Base-by-base conservation (phyloP, 345 rosid species). In the Linum trigynum region DNA sequence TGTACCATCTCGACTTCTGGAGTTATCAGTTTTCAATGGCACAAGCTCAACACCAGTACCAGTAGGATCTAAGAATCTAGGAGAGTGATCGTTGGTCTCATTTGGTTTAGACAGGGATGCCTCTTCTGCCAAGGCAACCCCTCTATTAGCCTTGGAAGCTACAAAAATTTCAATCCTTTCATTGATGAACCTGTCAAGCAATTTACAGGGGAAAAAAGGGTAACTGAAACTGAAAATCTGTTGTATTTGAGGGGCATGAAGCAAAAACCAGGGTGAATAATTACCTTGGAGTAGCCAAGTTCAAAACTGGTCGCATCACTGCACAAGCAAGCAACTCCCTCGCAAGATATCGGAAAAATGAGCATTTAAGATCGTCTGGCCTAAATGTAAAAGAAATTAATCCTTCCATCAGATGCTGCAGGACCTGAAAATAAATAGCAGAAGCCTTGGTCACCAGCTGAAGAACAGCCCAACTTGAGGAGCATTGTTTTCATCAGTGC, bases 301-400 rank as follows among this genome's bases (percentile, higher is more conserved):
- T 95, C 70, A 95, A 39, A 67, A 95, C 85, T 39, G 97, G 99
- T 58, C 97, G 88, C 72, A 91, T 83, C 55, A 95, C 96, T 38
- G 95, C 88, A 82, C 96, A 91, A 50, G 97, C 87, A 78, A 91
- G 96, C 78, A 95, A 88, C 75, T 95, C 99, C 78, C 97, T 86
- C 32, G 61, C 92, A 60, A 83, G 70, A 75, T 81, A 87, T 50
- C 82, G 86, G 72, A 91, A 95, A 73, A 89, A 83, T 71, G 84
- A 73, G 72, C 97, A 95, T 61, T 82, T 88, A 64, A 91, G 83
- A 79, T 95, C 99, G 75, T 87, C 96, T 42, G 86, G 77, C 76
- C 85, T 87, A 80, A 91, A 89, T 70, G 92, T 84, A 56, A 89
- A 73, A 62, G 85, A 80, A 68, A 87, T 86, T 61, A 95, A 86